Evolutionary conservation across 148 eudicot genomes (phyloP), one percentile per base, ranked within the genome.

Genomic region (Nepenthes gracilis): DNA sequence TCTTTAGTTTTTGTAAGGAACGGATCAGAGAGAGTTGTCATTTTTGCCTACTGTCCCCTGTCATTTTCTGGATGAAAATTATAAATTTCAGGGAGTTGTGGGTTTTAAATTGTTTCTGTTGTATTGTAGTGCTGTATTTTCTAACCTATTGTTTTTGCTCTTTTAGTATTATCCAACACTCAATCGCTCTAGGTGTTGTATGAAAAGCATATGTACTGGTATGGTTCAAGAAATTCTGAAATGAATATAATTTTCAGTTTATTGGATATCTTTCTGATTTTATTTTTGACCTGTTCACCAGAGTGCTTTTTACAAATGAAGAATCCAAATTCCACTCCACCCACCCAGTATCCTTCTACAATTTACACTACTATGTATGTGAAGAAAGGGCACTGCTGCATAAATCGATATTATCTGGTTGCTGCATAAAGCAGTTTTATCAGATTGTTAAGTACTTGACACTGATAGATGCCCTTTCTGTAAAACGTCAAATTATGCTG

Each of bases 251-350:
- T 6, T 6, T 36, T 40, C 8, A 8, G 4, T 37, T 9, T 2
- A 50, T 32, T 52, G 53, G 36, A 57, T 50, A 38, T 38, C 5
- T 53, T 53, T 54, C 60, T 56, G 15, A 40, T 40, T 57, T 36
- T 57, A 68, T 57, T 57, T 67, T 61, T 14, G 53, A 11, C 13
- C 11, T 49, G 6, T 61, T 54, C 59, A 53, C 36, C 81, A 94
- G 99, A 94, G 76, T 94, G 99, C 74, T 94, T 94, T 65, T 71
- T 94, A 75, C 99, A 94, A 85, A 94, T 94, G 99, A 94, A 94
- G 90, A 83, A 91, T 63, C 97, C 99, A 35, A 77, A 87, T 74
- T 94, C 99, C 12, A 80, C 92, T 51, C 85, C 88, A 53, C 99
- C 99, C 14, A 89, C 99, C 15, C 97, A 86, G 99, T 90, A 94